These are phyloP conservation scores for Isatis lusitanica DNA, from an alignment of 441 rosid genomes.

Conservation along the genomic window DNA sequence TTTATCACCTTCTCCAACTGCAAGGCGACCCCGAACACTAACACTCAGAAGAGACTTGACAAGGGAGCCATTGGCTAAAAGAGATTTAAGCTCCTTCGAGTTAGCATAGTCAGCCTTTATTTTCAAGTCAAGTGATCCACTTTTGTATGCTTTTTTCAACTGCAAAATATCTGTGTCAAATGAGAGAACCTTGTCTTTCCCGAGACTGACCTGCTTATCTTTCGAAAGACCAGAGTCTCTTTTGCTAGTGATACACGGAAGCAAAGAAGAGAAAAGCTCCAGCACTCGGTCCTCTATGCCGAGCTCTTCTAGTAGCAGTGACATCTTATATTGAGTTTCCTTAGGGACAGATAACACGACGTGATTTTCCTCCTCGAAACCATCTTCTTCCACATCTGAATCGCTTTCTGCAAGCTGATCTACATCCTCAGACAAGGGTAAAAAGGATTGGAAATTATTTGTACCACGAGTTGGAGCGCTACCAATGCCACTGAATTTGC, in stretches of 20 bases:
- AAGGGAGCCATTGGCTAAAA: conserved; percentile 89
- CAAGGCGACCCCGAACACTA: conserved; percentile 95
- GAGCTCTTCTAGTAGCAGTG: conserved; percentile 77
- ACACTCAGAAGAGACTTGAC: conserved; percentile 98
- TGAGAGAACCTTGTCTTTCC: conserved; percentile 84
- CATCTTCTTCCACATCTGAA: conserved; percentile 93
- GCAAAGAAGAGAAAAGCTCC: conserved; percentile 73
- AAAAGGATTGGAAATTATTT: conserved; percentile 72
- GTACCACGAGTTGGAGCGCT: conserved; percentile 55
- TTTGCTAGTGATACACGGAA: conserved; percentile 81
- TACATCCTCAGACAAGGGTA: conserved; percentile 83
- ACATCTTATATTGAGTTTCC: conserved; percentile 71
- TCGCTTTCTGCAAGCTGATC: conserved; percentile 95
- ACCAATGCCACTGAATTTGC: conserved; percentile 80
- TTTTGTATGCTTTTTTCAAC: conserved; percentile 95
- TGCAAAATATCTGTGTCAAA: conserved; percentile 87
- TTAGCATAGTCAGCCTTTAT: conserved; percentile 98
- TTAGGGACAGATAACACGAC: conserved; percentile 69
- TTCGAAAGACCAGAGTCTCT: conserved; percentile 74
- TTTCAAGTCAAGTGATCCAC: conserved; percentile 97
- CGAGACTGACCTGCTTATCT: conserved; percentile 72
- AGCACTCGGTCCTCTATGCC: conserved; percentile 80
- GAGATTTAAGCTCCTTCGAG: conserved; percentile 97
- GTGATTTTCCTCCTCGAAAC: conserved; percentile 59
- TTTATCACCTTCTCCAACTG: conserved; percentile 99